Percentiles rank a stretch among this genome's conserved stretches.
Conservation (phyloP, 768 basidiomycete species). For the Agrocybe praecox region DNA sequence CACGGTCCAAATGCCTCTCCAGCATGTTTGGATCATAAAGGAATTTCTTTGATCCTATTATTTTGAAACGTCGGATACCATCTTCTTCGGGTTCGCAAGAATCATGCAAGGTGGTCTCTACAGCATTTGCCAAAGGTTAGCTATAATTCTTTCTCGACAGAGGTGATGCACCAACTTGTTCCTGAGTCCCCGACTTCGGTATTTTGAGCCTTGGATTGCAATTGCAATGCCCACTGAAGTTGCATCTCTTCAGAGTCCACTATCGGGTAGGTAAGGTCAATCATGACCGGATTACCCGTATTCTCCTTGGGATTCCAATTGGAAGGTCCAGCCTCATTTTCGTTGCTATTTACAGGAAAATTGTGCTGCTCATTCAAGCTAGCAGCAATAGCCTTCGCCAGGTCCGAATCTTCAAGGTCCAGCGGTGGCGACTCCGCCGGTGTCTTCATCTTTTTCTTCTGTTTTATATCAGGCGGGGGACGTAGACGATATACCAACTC, state of each 20-base stretch:
- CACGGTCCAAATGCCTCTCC: constrained; percentile 50
- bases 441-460: constrained; percentile 11
- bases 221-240: constrained; percentile 13
- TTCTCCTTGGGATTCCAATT: background rate
- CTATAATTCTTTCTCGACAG: background rate
- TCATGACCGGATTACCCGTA: background rate
- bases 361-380: constrained; percentile 11
- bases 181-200: background rate
- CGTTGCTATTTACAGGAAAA: background rate
- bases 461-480: constrained; percentile 19
- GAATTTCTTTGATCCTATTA: constrained; percentile 73
- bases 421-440: background rate
- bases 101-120: background rate
- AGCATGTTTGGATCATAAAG: constrained; percentile 53
- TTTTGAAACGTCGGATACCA: constrained; percentile 30
- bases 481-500: constrained; percentile 56
- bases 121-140: no score
- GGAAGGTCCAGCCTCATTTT: background rate
- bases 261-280: background rate
- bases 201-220: constrained; percentile 3
- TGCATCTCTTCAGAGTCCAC: constrained; percentile 3
- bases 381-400: constrained; percentile 19
- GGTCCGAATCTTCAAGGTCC: constrained; percentile 10
- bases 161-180: background rate
- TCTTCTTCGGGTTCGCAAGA: constrained; percentile 6